Evolutionary conservation across 225 moss, liverwort and hornwort species (phyloP).

Genomic region (Ulota crispa): DNA sequence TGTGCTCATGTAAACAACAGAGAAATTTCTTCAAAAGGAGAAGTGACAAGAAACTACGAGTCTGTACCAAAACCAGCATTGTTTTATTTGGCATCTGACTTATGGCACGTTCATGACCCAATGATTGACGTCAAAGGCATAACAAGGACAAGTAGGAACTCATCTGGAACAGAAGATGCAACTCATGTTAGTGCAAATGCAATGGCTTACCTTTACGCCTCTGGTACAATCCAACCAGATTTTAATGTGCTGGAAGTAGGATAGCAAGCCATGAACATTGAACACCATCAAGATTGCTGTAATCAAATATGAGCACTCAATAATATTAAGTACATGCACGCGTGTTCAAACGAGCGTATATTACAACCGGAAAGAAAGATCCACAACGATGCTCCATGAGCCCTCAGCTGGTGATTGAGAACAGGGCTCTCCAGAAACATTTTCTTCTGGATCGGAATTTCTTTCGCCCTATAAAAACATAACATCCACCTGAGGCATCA

Average conservation of each 20-base stretch:
- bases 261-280: background rate
- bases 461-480: background rate
- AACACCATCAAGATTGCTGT: background rate
- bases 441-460: background rate
- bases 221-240: background rate
- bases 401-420: background rate
- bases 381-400: background rate
- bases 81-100: background rate
- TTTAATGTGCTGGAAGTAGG: background rate
- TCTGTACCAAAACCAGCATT: background rate
- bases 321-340: background rate
- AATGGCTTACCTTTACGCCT: background rate
- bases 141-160: background rate
- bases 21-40: background rate
- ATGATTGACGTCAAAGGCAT: background rate
- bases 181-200: background rate
- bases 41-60: background rate
- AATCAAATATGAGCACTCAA: background rate
- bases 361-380: background rate
- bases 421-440: background rate
- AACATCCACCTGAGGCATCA: background rate
- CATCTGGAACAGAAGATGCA: background rate
- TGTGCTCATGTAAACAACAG: background rate
- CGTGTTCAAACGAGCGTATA: background rate
- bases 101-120: background rate